Evolutionary conservation across 768 basidiomycete species (phyloP).

Genomic region (Boletus tomentosulus): DNA sequence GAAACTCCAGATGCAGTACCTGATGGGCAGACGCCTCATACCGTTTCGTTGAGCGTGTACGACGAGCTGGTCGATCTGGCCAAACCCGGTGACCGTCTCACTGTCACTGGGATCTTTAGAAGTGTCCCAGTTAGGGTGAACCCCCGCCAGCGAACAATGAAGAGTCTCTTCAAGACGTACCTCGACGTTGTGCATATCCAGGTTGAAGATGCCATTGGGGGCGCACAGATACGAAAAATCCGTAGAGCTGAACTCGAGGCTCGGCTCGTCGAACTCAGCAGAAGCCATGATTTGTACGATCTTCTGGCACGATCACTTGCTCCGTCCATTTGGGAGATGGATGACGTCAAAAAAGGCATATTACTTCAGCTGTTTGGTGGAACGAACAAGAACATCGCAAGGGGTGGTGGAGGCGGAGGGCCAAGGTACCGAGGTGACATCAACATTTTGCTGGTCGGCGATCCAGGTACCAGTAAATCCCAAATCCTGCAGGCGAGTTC

Average conservation of each 20-base stretch:
- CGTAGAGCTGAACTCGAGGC: constrained; percentile 72
- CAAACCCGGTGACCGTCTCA: constrained; percentile 91
- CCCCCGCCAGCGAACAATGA: constrained; percentile 85
- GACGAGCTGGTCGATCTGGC: constrained; percentile 96
- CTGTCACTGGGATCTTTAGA: constrained; percentile 91
- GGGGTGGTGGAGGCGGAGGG: constrained; percentile 93
- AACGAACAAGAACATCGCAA: constrained; percentile 91
- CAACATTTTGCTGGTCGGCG: constrained; percentile 94
- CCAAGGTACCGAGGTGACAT: constrained; percentile 97
- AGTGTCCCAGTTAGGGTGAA: constrained; percentile 95
- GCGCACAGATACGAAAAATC: constrained; percentile 33
- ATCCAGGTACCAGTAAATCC: constrained; percentile 95
- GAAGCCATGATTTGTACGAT: constrained; percentile 80
- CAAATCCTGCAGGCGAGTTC: constrained; percentile 81
- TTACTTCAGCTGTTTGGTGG: constrained; percentile 95
- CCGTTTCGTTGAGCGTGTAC: constrained; percentile 95
- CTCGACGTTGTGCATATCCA: constrained; percentile 92
- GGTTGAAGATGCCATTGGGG: constrained; percentile 44
- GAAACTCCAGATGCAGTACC: constrained; percentile 98
- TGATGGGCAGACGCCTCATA: constrained; percentile 97
- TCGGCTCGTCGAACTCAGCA: constrained; percentile 68
- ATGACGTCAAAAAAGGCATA: constrained; percentile 99
- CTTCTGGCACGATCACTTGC: constrained; percentile 81
- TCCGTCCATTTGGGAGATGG: constrained; percentile 96
- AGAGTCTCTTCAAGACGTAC: constrained; percentile 96